Conservation (phyloP, 306 rosid species). For the Trifolium subterraneum region DNA sequence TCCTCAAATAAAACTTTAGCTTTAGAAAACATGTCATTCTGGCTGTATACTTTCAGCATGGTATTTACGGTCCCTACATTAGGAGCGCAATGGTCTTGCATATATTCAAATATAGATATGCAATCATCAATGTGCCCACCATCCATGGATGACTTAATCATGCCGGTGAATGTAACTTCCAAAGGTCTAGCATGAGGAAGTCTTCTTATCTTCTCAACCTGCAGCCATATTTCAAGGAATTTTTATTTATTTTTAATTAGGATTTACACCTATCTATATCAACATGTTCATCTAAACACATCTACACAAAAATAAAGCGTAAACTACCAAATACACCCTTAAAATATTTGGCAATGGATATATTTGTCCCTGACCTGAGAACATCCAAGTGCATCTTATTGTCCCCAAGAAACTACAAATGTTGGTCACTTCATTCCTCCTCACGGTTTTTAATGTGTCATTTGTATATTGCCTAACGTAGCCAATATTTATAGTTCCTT, state of each 20-base stretch:
- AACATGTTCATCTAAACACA: not conserved
- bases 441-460: not conserved
- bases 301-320: not conserved
- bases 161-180: conserved; percentile 91
- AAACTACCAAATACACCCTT: not conserved
- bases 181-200: conserved; percentile 69
- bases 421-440: not conserved
- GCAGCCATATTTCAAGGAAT: conserved; percentile 43
- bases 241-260: too few relatives aligned
- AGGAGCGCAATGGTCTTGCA: conserved; percentile 70
- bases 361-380: too few relatives aligned
- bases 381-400: too few relatives aligned
- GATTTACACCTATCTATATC: too few relatives aligned
- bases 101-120: conserved; percentile 62
- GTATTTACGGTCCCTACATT: conserved; percentile 81
- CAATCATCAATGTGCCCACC: conserved; percentile 78
- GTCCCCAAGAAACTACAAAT: not conserved
- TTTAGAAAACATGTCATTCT: conserved; percentile 74
- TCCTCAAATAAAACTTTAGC: conserved; percentile 88
- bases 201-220: conserved; percentile 78
- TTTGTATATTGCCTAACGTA: not conserved
- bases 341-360: not conserved
- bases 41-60: conserved; percentile 86
- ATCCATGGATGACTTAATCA: conserved; percentile 77
- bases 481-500: conserved; percentile 11